phyloP scores from a whole-genome alignment of 805 yeast species.

The Peterozyma toletana region DNA sequence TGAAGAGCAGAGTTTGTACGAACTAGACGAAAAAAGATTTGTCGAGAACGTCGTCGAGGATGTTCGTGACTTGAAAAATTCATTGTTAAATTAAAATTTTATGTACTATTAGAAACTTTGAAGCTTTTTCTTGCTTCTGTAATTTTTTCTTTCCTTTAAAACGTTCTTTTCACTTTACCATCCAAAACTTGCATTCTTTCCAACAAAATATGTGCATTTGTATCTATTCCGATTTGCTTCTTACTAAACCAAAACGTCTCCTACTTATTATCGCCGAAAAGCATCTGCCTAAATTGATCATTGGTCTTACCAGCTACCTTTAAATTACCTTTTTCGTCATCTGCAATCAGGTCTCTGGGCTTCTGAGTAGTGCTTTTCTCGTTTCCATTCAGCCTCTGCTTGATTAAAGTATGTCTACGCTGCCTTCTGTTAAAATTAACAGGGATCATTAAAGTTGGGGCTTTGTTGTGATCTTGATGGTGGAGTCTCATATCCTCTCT shows the following conservation, averaged over 20 bases:
- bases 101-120: too few relatives aligned
- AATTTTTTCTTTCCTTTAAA: too few relatives aligned
- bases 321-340: too few relatives aligned
- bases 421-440: slow-evolving; percentile 8
- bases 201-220: too few relatives aligned
- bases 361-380: background rate
- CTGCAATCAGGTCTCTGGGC: background rate
- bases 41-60: slow-evolving; percentile 41
- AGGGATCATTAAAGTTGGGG: slow-evolving; percentile 2
- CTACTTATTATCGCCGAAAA: slow-evolving; percentile 11
- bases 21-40: slow-evolving; percentile 37
- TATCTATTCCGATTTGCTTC: too few relatives aligned
- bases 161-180: too few relatives aligned
- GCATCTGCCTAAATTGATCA: slow-evolving; percentile 29
- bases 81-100: slow-evolving; percentile 19
- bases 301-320: slow-evolving; percentile 15
- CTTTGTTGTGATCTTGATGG: slow-evolving; percentile 5
- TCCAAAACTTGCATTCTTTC: too few relatives aligned
- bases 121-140: background rate
- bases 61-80: slow-evolving; percentile 44
- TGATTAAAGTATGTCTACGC: slow-evolving; percentile 1
- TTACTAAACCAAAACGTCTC: too few relatives aligned
- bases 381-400: background rate
- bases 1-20: slow-evolving; percentile 57
- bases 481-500: slow-evolving; percentile 19